Evolutionary conservation across 2,329 filamentous ascomycete species (phyloP), one percentile per base, ranked within the genome.

Genomic region (Cladosporium sp.): DNA sequence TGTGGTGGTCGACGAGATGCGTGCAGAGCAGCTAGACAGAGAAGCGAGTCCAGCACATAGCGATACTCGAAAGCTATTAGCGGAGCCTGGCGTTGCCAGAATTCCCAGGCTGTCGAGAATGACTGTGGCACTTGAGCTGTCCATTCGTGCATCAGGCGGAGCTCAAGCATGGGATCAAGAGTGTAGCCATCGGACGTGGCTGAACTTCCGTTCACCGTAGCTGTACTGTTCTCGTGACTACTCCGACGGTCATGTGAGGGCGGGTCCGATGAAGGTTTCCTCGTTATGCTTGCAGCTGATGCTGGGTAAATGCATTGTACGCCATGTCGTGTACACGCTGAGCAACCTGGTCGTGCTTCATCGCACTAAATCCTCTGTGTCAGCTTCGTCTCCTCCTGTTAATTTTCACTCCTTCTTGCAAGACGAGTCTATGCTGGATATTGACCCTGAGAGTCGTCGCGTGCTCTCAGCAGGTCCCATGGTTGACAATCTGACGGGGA

Each of bases 141-240:
- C 67, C 67, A 69, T 39, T 67, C 55, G 43, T 67, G 66, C 64
- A 68, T 69, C 22, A 69, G 61, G 12, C 59, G 61, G 12, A 67
- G 56, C 55, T 69, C 67, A 9, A 68, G 61, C 15, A 52, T 45
- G 2, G 59, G 61, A 51, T 66, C 62, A 11, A 60, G n/a, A 3
- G 30, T 22, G 30, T 19, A 28, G 30, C 28, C 22, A 17, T 47
- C 25, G 3, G 15, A 12, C 11, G 12, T n/a, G 14, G 30, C 17
- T 28, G 20, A 20, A 12, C 4, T 40, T 14, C 15, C 17, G 19
- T 17, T 5, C 2, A 4, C 3, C 17, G 11, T 9, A 7, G 2
- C 4, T 34, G 15, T 19, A 4, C 11, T 22, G 5, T 22, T 14
- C 3, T 3, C 25, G 14, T 37, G 3, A 8, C 19, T n/a, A 8